phyloP scores from a whole-genome alignment of 371 early-diverging fungal species.

The Circinella minor region DNA sequence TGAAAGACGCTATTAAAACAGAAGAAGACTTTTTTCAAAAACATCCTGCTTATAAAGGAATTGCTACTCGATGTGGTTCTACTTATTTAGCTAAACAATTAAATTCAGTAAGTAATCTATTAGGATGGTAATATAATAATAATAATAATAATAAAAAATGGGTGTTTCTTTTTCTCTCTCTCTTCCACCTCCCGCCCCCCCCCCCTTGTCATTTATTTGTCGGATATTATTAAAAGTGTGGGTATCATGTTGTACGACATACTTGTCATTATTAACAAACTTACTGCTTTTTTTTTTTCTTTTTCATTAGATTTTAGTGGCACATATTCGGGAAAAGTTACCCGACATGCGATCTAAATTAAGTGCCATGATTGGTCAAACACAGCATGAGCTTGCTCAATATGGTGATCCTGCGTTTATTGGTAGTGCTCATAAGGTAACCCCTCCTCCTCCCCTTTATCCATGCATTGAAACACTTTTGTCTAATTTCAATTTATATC shows the following conservation, averaged over 20 bases:
- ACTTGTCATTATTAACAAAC: neutral
- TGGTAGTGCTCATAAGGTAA: constrained; percentile 30
- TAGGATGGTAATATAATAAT: neutral
- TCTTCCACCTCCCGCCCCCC: neutral
- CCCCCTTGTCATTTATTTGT: neutral
- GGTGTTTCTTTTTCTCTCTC: too few relatives aligned
- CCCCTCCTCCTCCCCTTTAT: too few relatives aligned
- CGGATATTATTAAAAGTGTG: neutral
- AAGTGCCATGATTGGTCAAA: constrained; percentile 79
- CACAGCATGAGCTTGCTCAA: constrained; percentile 78
- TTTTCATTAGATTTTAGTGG: constrained; percentile 67
- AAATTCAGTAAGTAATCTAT: constrained; percentile 61
- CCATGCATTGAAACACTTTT: neutral
- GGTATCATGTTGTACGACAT: constrained; percentile 1
- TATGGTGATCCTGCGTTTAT: constrained; percentile 72
- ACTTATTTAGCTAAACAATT: constrained; percentile 78
- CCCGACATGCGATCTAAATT: constrained; percentile 85
- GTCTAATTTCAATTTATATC: neutral
- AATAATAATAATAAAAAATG: too few relatives aligned
- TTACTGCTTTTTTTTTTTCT: neutral
- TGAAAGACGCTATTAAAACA: constrained; percentile 72
- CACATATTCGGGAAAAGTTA: constrained; percentile 83
- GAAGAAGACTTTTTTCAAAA: constrained; percentile 82
- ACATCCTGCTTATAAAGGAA: constrained; percentile 84
- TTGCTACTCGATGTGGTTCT: constrained; percentile 86